Evolutionary conservation across 805 yeast species (phyloP).

Genomic region (Groenewaldozyma salmanticensis): DNA sequence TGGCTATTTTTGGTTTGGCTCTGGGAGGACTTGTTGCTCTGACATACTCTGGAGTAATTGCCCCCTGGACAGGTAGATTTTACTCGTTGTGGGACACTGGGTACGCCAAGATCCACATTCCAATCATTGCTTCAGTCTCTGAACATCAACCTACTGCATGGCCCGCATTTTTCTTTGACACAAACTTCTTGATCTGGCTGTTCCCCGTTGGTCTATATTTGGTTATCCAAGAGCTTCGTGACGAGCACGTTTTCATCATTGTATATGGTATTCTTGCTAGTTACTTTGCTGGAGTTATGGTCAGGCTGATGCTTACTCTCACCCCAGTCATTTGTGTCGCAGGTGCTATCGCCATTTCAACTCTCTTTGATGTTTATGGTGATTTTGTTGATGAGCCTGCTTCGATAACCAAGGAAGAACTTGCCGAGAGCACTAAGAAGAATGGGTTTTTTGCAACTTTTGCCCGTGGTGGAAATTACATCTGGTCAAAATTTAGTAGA

Average conservation of each 20-base stretch:
- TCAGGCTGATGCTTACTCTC: conserved; percentile 90
- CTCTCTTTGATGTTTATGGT: conserved; percentile 72
- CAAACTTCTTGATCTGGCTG: conserved; percentile 87
- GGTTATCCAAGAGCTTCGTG: conserved; percentile 77
- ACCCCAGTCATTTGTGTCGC: conserved; percentile 94
- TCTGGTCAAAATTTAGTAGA: conserved; percentile 38
- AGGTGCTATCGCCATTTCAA: conserved; percentile 81
- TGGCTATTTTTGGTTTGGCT: conserved; percentile 51
- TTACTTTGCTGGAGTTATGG: conserved; percentile 98
- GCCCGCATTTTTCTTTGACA: conserved; percentile 96
- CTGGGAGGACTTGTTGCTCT: conserved; percentile 62
- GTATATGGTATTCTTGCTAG: conserved; percentile 90
- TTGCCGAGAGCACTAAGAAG: conserved; percentile 2
- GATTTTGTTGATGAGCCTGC: conserved; percentile 33
- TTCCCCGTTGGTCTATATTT: conserved; percentile 97
- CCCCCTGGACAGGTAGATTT: conserved; percentile 99
- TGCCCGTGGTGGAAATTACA: neutral
- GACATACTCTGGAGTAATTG: conserved; percentile 86
- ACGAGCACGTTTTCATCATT: conserved; percentile 88
- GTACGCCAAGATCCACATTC: conserved; percentile 96
- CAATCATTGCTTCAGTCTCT: conserved; percentile 96
- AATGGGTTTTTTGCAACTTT: conserved; percentile 15
- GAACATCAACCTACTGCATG: conserved; percentile 99
- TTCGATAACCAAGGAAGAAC: conserved; percentile 7
- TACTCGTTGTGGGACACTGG: conserved; percentile 97